Evolutionary conservation across 805 yeast genomes (phyloP).

Genomic region (Barnettozyma sp.): DNA sequence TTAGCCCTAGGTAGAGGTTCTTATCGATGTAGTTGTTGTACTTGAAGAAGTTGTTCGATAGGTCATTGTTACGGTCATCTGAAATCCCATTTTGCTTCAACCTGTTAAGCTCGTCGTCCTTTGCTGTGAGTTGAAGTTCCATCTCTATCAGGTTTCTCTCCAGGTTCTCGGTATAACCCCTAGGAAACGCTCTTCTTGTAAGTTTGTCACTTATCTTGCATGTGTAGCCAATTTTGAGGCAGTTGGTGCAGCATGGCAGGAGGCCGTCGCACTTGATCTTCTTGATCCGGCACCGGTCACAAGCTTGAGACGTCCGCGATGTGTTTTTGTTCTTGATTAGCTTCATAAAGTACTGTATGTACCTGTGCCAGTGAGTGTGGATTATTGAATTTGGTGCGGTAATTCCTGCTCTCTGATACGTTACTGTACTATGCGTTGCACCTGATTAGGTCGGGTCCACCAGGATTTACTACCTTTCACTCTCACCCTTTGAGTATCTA

Average conservation of each 20-base stretch:
- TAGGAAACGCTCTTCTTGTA: slow-evolving; percentile 72
- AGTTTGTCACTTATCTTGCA: slow-evolving; percentile 70
- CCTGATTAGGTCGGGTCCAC: too few relatives aligned
- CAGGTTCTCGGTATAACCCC: slow-evolving; percentile 71
- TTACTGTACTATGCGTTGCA: too few relatives aligned
- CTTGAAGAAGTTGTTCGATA: slow-evolving; percentile 21
- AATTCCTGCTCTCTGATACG: not conserved
- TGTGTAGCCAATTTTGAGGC: slow-evolving; percentile 55
- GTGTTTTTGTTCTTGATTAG: slow-evolving; percentile 24
- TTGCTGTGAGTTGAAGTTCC: slow-evolving; percentile 29
- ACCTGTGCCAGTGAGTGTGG: not conserved
- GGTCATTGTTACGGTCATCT: slow-evolving; percentile 6
- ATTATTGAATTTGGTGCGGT: not conserved
- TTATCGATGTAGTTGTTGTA: slow-evolving; percentile 21
- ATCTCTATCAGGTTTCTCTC: slow-evolving; percentile 55
- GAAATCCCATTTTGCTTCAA: slow-evolving; percentile 23
- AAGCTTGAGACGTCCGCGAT: slow-evolving; percentile 65
- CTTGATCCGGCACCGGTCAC: slow-evolving; percentile 73
- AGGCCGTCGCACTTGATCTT: slow-evolving; percentile 73
- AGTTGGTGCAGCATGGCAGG: slow-evolving; percentile 60
- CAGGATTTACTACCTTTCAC: too few relatives aligned
- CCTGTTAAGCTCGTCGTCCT: slow-evolving; percentile 37
- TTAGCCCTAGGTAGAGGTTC: slow-evolving; percentile 22
- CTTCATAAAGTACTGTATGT: slow-evolving; percentile 10
- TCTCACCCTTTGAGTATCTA: too few relatives aligned